Evolutionary conservation across 2,329 filamentous ascomycete genomes (phyloP), one percentile per base, ranked within the genome.

Genomic region (Diaporthe eres): DNA sequence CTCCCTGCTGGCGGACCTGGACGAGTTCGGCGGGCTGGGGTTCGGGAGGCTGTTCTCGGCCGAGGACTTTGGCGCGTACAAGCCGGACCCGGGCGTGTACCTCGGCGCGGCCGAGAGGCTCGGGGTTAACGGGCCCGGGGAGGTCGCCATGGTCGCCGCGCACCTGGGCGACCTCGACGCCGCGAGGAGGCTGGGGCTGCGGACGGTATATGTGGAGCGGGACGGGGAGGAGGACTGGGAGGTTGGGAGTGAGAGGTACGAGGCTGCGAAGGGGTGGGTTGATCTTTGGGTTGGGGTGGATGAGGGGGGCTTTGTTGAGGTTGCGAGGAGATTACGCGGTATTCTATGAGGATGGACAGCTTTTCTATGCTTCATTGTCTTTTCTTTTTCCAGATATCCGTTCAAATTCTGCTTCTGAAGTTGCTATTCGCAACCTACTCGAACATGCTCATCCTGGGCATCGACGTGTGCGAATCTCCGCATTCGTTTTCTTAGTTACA

Each of bases 121-220:
- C 71, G 90, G 88, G 0, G 77, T 92, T 25, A 25, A 25, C 57
- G 79, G 88, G 76, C 89, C 92, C 0, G 81, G 82, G 3, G 87
- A 95, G 80, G 93, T 94, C 75, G 93, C 91, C 28, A 91, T 97
- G 90, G 93, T 97, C 28, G 94, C 95, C 22, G 92, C 94, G 51
- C 94, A 96, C 84, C 84, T 96, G 75, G 82, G 81, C 8, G 94
- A 96, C 83, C 84, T 97, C 73, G 85, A 90, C 76, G 93, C 89
- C 0, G 94, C 94, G 6, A 91, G 91, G 79, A 81, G 80, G 3
- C 88, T 87, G 76, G 94, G 94, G 0, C 85, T 95, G 76, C 87
- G 89, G 79, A 94, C 94, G 0, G 87, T 97, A 3, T 97, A 95
- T 81, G 90, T 97, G 3, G 93, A 94, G 84, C 87, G 94, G 75